Evolutionary conservation across 148 eudicot genomes (phyloP), one percentile per base, ranked within the genome.

Genomic region (Arctostaphylos glauca): DNA sequence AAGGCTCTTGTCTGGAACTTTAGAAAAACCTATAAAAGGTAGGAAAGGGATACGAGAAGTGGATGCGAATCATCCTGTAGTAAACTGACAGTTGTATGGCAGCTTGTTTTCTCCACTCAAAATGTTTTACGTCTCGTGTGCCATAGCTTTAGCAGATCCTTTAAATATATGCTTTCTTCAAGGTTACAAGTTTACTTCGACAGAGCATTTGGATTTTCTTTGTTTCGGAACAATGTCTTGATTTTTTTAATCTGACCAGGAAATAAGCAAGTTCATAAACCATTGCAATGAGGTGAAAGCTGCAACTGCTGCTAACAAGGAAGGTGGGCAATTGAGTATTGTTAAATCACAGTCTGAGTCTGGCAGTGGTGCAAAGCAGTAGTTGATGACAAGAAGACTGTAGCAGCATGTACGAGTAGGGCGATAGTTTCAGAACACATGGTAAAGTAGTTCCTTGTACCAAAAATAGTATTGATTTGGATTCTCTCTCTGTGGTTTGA

Each of bases 191-290:
- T n/a, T 78, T 5, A 59, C n/a, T 60, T 78, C 4, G 31, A 60
- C 66, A 44, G 71, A 60, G 31, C 14, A 4, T 76, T 25, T 21
- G 6, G 9, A 21, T 52, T 76, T 48, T 5, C 4, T 13, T 76
- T 5, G 9, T 55, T 21, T 13, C 3, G 10, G 9, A 7, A 9
- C 25, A 21, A 47, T 52, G 44, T 5, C 41, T 58, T 70, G 66
- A 19, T n/a, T n/a, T 19, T 59, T 5, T 59, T 59, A 5, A 19
- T 19, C 16, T 54, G 54, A 67, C 15, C 92, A 95, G 98, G 97
- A 93, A 66, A 71, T 91, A 80, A 95, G 91, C 84, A 95, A 95
- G 88, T 95, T 95, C 83, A 95, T 95, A 67, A 95, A 95, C 81
- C 46, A 90, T 56, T 88, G 91, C 88, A 95, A 95, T 62, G 98